phyloP scores from a whole-genome alignment of 345 rosid genomes.

The Litchi chinensis region DNA sequence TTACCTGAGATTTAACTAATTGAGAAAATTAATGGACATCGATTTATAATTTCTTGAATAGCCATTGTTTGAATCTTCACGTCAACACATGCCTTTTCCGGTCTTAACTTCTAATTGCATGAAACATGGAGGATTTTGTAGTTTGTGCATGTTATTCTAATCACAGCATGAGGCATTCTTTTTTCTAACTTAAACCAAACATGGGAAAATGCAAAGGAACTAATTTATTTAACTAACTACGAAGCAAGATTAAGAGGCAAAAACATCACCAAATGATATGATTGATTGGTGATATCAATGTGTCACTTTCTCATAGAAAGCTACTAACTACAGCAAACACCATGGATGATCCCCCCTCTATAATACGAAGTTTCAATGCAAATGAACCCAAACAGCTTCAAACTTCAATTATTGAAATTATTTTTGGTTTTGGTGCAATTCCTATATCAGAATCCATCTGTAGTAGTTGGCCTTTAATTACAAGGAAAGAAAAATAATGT shows the following conservation, averaged over 20 bases:
- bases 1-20: neutral
- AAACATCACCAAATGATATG: neutral
- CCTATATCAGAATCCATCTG: neutral
- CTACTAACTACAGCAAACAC: neutral
- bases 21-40: neutral
- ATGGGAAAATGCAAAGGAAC: neutral
- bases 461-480: neutral
- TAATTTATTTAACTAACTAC: neutral
- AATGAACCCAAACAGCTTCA: neutral
- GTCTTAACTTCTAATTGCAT: neutral
- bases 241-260: neutral
- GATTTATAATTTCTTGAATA: neutral
- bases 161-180: neutral
- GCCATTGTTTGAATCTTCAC: neutral
- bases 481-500: neutral
- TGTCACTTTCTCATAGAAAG: neutral
- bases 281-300: neutral
- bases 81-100: neutral
- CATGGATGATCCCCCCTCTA: neutral
- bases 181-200: neutral
- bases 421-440: neutral
- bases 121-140: neutral
- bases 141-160: neutral
- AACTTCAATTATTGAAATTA: neutral
- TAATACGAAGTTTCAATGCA: too few relatives aligned